These are phyloP conservation scores for Spergularia azorica DNA, from an alignment of 179 eudicot genomes.

Conservation along the genomic window DNA sequence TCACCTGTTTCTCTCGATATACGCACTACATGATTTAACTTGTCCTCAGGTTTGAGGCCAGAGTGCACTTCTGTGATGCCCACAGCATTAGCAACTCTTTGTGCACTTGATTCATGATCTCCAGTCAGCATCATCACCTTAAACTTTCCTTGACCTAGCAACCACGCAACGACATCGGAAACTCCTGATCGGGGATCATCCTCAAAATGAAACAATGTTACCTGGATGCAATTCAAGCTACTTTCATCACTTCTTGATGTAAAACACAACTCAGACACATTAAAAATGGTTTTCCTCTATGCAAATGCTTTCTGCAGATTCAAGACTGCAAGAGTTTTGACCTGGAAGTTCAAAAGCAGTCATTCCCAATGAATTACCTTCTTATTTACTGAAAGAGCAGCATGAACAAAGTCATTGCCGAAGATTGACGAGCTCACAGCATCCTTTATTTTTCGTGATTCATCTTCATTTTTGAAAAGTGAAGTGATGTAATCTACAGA, in stretches of 20 bases:
- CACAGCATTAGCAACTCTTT: constrained; percentile 83
- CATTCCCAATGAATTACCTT: constrained; percentile 45
- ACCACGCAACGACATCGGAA: constrained; percentile 60
- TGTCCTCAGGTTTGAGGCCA: constrained; percentile 95
- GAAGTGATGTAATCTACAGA: constrained; percentile 92
- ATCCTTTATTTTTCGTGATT: constrained; percentile 66
- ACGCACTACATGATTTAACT: constrained; percentile 87
- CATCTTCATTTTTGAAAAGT: constrained; percentile 64
- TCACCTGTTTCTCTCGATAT: constrained; percentile 84
- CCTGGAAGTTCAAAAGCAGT: not conserved
- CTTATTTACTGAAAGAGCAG: constrained; percentile 86
- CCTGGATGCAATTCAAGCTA: constrained; percentile 42
- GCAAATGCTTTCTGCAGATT: not conserved
- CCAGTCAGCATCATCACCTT: constrained; percentile 94
- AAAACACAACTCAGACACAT: not conserved
- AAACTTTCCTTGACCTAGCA: constrained; percentile 64
- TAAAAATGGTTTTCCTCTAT: not conserved
- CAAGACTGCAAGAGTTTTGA: constrained; percentile 9
- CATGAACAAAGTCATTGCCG: constrained; percentile 85
- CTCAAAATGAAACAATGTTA: constrained; percentile 92
- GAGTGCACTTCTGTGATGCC: constrained; percentile 81
- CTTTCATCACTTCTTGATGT: constrained; percentile 8
- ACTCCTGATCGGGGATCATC: constrained; percentile 83
- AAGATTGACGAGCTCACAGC: constrained; percentile 73
- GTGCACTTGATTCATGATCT: constrained; percentile 89